These are phyloP conservation scores for Carpinus viminea DNA, from an alignment of 306 rosid species.

Conservation along the genomic window DNA sequence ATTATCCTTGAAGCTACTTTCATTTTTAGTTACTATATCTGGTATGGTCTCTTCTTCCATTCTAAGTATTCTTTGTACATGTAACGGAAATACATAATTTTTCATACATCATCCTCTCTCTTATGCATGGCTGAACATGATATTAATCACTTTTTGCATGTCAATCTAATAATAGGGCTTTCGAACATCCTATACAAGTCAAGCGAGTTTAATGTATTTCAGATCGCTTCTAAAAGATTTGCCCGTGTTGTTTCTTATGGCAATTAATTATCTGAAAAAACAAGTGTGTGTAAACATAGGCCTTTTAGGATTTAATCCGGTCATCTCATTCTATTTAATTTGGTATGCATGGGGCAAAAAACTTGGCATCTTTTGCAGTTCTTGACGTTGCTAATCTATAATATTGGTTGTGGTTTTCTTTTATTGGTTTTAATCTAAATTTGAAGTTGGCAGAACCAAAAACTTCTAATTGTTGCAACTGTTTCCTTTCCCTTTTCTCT, in stretches of 20 bases:
- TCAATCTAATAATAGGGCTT: not conserved
- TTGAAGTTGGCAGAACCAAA: not conserved
- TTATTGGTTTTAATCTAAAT: not conserved
- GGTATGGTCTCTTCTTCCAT: not conserved
- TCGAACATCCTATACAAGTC: not conserved
- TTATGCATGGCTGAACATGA: not conserved
- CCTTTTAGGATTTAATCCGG: not conserved
- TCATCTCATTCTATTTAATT: not conserved
- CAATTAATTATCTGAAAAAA: not conserved
- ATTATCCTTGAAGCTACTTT: not conserved
- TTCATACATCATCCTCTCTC: not conserved
- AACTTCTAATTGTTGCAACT: conserved; percentile 1
- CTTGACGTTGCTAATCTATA: conserved; percentile 6
- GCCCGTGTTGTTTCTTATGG: too few species aligned
- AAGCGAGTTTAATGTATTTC: not conserved
- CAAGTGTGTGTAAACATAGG: not conserved
- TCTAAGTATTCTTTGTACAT: not conserved
- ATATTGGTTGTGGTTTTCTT: not conserved
- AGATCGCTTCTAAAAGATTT: not conserved
- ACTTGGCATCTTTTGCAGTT: conserved; percentile 12
- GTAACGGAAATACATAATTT: not conserved
- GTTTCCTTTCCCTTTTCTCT: conserved; percentile 1
- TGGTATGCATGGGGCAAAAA: conserved; percentile 3
- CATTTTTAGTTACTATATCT: not conserved
- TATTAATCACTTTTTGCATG: not conserved